Evolutionary conservation across 1,284 basidiomycete species (phyloP), one percentile per base, ranked within the genome.

Genomic region (Ceratobasidium sp.): DNA sequence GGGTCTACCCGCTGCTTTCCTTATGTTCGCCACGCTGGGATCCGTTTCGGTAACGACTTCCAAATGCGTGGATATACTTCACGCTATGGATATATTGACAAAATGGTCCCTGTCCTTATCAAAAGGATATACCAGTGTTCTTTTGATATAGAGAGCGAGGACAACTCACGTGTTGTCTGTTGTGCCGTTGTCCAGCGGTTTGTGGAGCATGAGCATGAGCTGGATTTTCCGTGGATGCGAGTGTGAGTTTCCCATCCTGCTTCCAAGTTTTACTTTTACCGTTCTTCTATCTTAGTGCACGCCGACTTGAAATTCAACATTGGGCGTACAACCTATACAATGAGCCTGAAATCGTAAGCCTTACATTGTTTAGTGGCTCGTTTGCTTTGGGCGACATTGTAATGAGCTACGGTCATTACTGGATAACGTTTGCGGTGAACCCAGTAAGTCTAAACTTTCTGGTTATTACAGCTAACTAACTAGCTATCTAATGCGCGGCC

Each of bases 361-460:
- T 61, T 15, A 38, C 26, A 6, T 15, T 15, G n/a, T 33, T 61
- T 7, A 61, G 26, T 15, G 26, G 57, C 7, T 26, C 38, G 26
- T 61, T 61, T 61, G 57, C 57, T 61, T 6, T 61, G 9, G 15
- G 26, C 15, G 57, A 61, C 38, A 15, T 61, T 15, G 13, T 33
- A 15, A 61, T 61, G 57, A 28, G n/a, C 54, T n/a, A n/a, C n/a
- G 54, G 54, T n/a, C 54, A 57, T 57, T 57, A 57, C 28, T 57
- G 54, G 54, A 23, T 57, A 17, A 57, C 54, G 54, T 23, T 57
- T 57, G 54, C 54, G n/a, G n/a, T 57, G 54, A 23, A 57, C 12
- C 54, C 54, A 10, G 54, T 57, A 28, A 23, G 54, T 57, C 28
- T 15, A 23, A 10, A 9, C n/a, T 17, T 17, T 23, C 54, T 57